Evolutionary conservation across 2,329 filamentous ascomycete genomes (phyloP), one percentile per base, ranked within the genome.

Genomic region (Xylaria sp.): DNA sequence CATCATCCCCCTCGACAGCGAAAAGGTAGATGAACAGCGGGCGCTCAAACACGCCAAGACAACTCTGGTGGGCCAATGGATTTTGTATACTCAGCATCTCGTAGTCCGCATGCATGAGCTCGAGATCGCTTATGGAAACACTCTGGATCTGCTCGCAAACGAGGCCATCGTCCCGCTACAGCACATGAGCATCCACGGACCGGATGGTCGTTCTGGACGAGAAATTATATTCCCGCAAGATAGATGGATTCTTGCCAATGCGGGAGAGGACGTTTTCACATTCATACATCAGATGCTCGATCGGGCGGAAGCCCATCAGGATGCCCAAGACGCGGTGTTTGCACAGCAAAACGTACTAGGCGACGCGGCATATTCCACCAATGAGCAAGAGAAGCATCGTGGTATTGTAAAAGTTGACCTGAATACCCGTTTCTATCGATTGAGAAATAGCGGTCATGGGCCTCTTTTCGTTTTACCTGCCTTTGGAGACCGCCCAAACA

Each of bases 61-160:
- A 66, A 85, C 83, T 6, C 77, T 89, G 20, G 78, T 90, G 3
- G 88, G 88, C 11, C 87, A 89, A 76, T 85, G 85, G 82, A 83
- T 90, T 7, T 76, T 84, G 28, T 85, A 84, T 72, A 83, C 83
- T 3, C 86, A 88, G 73, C 81, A 84, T 65, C 83, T 89, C 13
- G 79, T 86, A 15, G 80, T 78, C 6, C 86, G 87, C 48, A 83
- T 86, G 78, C 87, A 88, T 74, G 86, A 89, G 71, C 83, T 89
- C 2, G 87, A 89, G 74, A 82, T 85, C 13, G 76, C 79, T 20
- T 85, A 88, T 68, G 84, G 80, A 67, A 85, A 86, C 68, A 79
- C 83, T 0, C 77, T 86, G 28, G 85, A 88, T 68, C 76, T 83
- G 0, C 79, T 89, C 2, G 80, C 80, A 0, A 81, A 82, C 33